Base-by-base conservation (phyloP, 306 rosid species). In the Amphicarpaea edgeworthii region DNA sequence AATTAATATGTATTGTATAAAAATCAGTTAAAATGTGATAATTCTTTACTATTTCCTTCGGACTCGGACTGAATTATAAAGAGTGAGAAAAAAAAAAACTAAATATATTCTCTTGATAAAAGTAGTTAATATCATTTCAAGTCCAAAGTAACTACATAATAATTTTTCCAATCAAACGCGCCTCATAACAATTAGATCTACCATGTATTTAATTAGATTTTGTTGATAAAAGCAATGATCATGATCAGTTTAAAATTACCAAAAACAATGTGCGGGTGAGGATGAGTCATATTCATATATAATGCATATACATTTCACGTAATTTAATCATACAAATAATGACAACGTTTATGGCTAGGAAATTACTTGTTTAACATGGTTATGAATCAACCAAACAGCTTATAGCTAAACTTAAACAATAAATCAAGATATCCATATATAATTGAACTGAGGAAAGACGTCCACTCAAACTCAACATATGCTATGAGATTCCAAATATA, bases 401-500 rank as follows among this genome's bases (percentile, higher is more conserved):
- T 79, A 37, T 47, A 21, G 60, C 26, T 46, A 28, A 11, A 45
- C 11, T 7, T 50, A 11, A 62, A 70, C 23, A 37, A 17, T 23
- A 20, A 40, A 53, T 51, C 47, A 64, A 12, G 21, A 42, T 17
- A 61, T 24, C 28, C 28, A 24, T 51, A 3, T 30, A 53, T 15
- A 15, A 34, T 66, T 43, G 72, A 57, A 57, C 8, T 5, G 24
- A 38, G 72, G 60, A 28, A 58, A 43, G 53, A 20, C 1, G 9
- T 70, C 58, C 65, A 69, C 51, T 63, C 0, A 23, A 64, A 69
- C 51, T 63, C 0, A 23, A 64, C 54, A 28, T 20, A 14, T 64
- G 21, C 20, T 26, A 61, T 32, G 40, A 51, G 66, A 80, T 72
- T 43, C 82, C 70, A 67, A 4, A 45, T 4, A 61, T 68, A 81